A percentile compares a stretch with the other conserved stretches of the same genome.
These are phyloP conservation scores for Euclidium syriacum DNA, from an alignment of 345 rosid genomes.

Conservation along the genomic window DNA sequence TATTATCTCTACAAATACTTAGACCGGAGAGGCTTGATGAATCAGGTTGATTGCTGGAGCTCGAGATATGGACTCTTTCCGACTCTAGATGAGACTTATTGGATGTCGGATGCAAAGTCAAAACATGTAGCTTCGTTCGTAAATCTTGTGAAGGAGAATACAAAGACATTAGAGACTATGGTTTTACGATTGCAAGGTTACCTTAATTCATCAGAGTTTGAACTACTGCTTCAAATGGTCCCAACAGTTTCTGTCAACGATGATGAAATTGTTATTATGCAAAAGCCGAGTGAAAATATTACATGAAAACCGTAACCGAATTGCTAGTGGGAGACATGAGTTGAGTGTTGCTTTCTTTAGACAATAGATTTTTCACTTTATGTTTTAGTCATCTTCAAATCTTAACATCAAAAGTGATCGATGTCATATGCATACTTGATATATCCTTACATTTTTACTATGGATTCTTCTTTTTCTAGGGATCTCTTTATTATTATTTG, in stretches of 20 bases:
- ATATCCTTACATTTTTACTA: not conserved
- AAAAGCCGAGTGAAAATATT: no score
- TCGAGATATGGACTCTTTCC: no score
- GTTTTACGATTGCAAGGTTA: not conserved
- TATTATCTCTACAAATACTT: no score
- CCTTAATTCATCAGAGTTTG: not conserved
- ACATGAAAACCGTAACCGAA: no score
- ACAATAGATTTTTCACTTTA: constrained; percentile 11
- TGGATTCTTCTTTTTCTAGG: constrained; percentile 25
- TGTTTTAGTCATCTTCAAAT: constrained; percentile 29
- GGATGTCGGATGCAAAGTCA: not conserved
- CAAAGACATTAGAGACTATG: constrained; percentile 3
- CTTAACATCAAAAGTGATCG: constrained; percentile 19
- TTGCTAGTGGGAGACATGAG: constrained; percentile 31
- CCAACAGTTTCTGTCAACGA: not conserved
- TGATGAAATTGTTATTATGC: not conserved
- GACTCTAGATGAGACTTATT: no score
- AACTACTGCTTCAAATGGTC: not conserved
- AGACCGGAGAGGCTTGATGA: no score
- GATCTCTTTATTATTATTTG: constrained; percentile 7
- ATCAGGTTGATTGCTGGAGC: no score
- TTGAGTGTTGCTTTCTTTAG: constrained; percentile 18
- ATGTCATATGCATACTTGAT: constrained; percentile 22
- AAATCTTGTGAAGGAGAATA: not conserved
- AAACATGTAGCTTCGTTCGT: not conserved